Conservation (phyloP, 177 flowering plant species). For the Vitis hybrid region DNA sequence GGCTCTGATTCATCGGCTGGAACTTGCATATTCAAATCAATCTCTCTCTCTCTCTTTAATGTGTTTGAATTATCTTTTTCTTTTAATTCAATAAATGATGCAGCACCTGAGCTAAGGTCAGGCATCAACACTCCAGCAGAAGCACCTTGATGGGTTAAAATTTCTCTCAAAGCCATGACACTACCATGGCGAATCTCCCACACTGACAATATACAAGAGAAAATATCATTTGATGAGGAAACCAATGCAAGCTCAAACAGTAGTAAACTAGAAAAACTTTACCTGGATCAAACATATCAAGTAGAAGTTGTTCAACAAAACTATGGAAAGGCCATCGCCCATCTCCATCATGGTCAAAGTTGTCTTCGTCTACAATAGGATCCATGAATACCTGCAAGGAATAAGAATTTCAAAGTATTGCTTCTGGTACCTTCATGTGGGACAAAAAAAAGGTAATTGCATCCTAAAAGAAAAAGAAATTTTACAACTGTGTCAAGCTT, state of each 20-base stretch:
- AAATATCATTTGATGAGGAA: neutral
- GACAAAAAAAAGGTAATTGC: neutral
- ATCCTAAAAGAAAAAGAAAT: neutral
- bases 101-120: conserved; percentile 43
- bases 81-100: conserved; percentile 27
- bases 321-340: conserved; percentile 86
- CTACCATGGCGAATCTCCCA: conserved; percentile 99
- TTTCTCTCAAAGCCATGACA: conserved; percentile 94
- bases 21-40: conserved; percentile 76
- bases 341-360: conserved; percentile 58
- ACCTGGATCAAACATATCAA: conserved; percentile 98
- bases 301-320: conserved; percentile 84
- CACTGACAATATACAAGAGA: conserved; percentile 36
- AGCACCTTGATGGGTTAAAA: conserved; percentile 84
- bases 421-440: neutral
- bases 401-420: neutral
- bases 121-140: conserved; percentile 71
- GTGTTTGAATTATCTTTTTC: conserved; percentile 12
- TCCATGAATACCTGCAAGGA: conserved; percentile 46
- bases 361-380: conserved; percentile 55
- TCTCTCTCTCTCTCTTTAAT: conserved; percentile 58
- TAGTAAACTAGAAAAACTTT: conserved; percentile 23
- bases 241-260: neutral
- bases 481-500: neutral
- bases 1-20: conserved; percentile 53